Percentiles rank a stretch among this genome's conserved stretches.
These are phyloP conservation scores for Meira miltonrushii DNA, from an alignment of 1,284 basidiomycete species.

Conservation along the genomic window DNA sequence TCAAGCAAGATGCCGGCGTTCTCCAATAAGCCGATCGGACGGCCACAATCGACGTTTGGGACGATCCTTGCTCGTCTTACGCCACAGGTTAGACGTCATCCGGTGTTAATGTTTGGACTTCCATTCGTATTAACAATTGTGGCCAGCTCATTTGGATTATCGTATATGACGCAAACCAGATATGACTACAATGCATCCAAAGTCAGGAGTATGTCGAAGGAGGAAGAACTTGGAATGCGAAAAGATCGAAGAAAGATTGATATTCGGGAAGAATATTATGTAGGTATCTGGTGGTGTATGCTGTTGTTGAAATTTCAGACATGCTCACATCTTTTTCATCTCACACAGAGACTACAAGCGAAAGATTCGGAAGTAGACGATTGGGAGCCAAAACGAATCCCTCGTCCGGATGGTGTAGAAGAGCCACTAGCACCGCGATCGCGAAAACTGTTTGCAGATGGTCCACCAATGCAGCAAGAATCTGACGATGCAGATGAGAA, in stretches of 20 bases:
- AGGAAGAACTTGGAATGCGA: constrained; percentile 76
- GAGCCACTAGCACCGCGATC: too few species aligned
- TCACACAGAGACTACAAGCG: constrained; percentile 23
- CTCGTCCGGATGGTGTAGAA: constrained; percentile 64
- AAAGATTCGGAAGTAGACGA: constrained; percentile 71
- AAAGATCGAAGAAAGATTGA: constrained; percentile 80
- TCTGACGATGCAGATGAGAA: too few species aligned
- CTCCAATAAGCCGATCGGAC: constrained; percentile 27
- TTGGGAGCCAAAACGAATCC: constrained; percentile 82
- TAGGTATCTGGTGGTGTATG: constrained; percentile 17
- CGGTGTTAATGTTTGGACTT: constrained; percentile 67
- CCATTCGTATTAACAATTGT: constrained; percentile 84
- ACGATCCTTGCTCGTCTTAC: background rate
- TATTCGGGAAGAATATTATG: constrained; percentile 87
- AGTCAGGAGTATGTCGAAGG: constrained; percentile 68
- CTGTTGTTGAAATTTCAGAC: background rate
- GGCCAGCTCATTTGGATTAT: constrained; percentile 76
- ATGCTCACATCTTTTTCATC: background rate
- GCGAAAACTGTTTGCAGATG: too few species aligned
- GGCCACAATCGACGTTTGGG: constrained; percentile 15
- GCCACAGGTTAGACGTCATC: constrained; percentile 50
- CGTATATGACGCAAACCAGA: constrained; percentile 77
- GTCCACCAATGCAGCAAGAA: too few species aligned
- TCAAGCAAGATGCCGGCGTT: constrained; percentile 31
- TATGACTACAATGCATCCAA: constrained; percentile 83